Evolutionary conservation across 495 filamentous ascomycete genomes (phyloP).

Genomic region (Immersiella caudata): DNA sequence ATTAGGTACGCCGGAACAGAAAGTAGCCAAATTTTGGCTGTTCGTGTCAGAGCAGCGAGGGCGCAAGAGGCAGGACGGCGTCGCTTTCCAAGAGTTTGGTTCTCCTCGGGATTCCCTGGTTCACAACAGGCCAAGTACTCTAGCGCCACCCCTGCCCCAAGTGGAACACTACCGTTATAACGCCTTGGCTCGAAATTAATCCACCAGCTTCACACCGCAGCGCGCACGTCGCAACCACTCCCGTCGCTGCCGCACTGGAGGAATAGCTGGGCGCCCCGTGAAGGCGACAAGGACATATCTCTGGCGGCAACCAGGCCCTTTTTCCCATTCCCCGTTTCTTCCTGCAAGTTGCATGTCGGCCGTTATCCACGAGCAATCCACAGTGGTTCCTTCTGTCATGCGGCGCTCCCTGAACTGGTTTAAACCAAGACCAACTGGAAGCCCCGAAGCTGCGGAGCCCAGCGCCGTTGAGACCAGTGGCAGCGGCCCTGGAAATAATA

Average conservation of each 20-base stretch:
- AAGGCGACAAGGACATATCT: constrained; percentile 20
- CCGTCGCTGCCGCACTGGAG: background rate
- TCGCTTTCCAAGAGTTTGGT: constrained; percentile 9
- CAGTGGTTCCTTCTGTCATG: constrained; percentile 35
- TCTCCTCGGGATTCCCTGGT: constrained; percentile 5
- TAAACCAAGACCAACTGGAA: constrained; percentile 28
- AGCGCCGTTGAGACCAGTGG: constrained; percentile 28
- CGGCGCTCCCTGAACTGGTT: constrained; percentile 36
- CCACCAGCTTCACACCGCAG: constrained; percentile 20
- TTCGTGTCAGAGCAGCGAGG: no score
- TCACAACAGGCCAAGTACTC: background rate
- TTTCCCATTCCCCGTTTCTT: constrained; percentile 6
- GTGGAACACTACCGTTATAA: constrained; percentile 20
- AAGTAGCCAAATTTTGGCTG: no score
- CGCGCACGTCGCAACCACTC: background rate
- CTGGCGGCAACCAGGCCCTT: constrained; percentile 1
- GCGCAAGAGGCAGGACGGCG: background rate
- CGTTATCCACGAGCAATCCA: constrained; percentile 27
- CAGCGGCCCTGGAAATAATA: constrained; percentile 25
- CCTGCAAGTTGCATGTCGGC: constrained; percentile 2
- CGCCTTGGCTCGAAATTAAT: constrained; percentile 15
- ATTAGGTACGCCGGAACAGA: no score
- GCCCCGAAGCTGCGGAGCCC: constrained; percentile 33
- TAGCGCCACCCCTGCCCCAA: constrained; percentile 4
- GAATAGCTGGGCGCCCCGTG: constrained; percentile 13